Evolutionary conservation across 192 early-diverging fungal species (phyloP).

Genomic region (Coemansia sp.): DNA sequence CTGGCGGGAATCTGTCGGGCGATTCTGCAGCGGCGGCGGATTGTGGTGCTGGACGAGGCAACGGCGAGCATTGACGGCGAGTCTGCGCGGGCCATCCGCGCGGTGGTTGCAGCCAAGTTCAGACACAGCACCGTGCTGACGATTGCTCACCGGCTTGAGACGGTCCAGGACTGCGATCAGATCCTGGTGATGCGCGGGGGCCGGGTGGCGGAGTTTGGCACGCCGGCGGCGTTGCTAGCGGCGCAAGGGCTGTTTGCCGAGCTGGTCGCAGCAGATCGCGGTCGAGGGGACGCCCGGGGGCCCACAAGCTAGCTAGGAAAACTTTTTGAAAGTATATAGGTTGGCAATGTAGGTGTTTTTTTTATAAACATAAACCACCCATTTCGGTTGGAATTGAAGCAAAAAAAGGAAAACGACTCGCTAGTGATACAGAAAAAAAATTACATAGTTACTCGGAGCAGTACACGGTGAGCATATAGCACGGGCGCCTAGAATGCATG

Average conservation of each 20-base stretch:
- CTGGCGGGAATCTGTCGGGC: slow-evolving; percentile 77
- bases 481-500: too few species aligned
- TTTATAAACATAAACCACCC: too few species aligned
- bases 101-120: slow-evolving; percentile 52
- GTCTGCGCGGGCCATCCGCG: slow-evolving; percentile 50
- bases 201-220: slow-evolving; percentile 55
- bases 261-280: neutral
- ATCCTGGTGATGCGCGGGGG: slow-evolving; percentile 63
- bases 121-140: slow-evolving; percentile 59
- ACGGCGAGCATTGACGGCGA: slow-evolving; percentile 46
- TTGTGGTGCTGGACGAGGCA: slow-evolving; percentile 71
- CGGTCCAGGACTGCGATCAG: slow-evolving; percentile 43
- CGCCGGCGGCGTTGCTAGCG: slow-evolving; percentile 47
- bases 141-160: slow-evolving; percentile 68
- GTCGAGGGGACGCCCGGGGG: too few species aligned
- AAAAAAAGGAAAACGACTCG: too few species aligned
- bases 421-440: too few species aligned
- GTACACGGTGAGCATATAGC: too few species aligned
- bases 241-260: neutral
- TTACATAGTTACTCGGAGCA: too few species aligned
- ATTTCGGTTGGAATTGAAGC: too few species aligned
- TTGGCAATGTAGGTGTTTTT: too few species aligned
- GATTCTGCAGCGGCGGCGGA: slow-evolving; percentile 59
- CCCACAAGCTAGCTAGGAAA: too few species aligned
- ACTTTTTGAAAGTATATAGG: too few species aligned